Percentiles rank a stretch among this genome's conserved stretches.
Conservation (phyloP, 1,284 basidiomycete genomes). For the Salmacisia buchloeana region DNA sequence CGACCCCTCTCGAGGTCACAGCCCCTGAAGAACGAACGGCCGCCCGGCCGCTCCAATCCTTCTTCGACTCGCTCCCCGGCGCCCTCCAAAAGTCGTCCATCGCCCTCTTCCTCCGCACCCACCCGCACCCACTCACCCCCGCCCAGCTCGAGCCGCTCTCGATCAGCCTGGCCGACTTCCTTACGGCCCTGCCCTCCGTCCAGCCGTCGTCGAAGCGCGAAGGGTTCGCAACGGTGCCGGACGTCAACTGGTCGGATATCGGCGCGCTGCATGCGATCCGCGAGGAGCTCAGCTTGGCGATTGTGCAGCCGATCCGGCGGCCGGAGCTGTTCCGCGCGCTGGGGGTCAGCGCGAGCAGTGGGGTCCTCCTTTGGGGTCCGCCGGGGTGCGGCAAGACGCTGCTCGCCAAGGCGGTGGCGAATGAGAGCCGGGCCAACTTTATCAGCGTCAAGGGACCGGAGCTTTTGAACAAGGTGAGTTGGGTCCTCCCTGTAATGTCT, state of each 20-base stretch:
- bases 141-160: conserved; percentile 72
- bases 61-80: conserved; percentile 53
- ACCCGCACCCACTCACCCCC: conserved; percentile 71
- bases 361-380: conserved; percentile 95
- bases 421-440: conserved; percentile 88
- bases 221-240: conserved; percentile 92
- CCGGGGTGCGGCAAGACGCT: conserved; percentile 96
- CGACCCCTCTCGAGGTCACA: conserved; percentile 13
- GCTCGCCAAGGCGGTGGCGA: conserved; percentile 92
- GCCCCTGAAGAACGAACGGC: neutral
- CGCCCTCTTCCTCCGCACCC: conserved; percentile 76
- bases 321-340: conserved; percentile 82
- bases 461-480: conserved; percentile 69
- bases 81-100: conserved; percentile 64
- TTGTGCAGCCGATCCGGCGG: conserved; percentile 85
- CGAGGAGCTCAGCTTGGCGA: conserved; percentile 92
- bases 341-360: conserved; percentile 68
- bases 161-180: conserved; percentile 68
- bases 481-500: conserved; percentile 54
- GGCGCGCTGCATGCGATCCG: conserved; percentile 81
- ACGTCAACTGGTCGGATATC: conserved; percentile 89
- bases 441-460: conserved; percentile 97
- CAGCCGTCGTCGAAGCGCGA: conserved; percentile 96
- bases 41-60: conserved; percentile 46
- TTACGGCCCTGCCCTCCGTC: conserved; percentile 70